Base-by-base conservation (phyloP, 2,329 filamentous ascomycete genomes). In the Apiospora arundinis region DNA sequence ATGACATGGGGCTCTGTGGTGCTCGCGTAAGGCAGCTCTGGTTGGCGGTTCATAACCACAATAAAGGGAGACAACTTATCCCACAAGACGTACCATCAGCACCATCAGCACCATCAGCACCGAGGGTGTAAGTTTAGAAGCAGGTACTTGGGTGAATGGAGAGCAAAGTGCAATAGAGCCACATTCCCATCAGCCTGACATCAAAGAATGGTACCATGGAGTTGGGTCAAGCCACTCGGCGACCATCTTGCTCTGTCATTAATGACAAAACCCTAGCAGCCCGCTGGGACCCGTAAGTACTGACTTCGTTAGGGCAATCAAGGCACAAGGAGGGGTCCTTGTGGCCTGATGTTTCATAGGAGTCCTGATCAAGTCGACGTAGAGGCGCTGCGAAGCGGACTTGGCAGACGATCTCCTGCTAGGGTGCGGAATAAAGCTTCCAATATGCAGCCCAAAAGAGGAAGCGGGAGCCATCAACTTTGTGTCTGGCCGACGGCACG, bases 211-310 rank as follows among this genome's bases (percentile, higher is more conserved):
- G 67, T 52, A 56, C 67, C 67, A 40, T 32, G 67, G 46, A 40
- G 67, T 49, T 56, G 67, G 67, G 48, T 52, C 67, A 69, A 56
- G 67, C 67, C 46, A 49, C 67, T 56, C 45, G 67, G 45, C 32
- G 67, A 44, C 46, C 46, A 25, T 25, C n/a, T 40, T 49, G n/a
- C 28, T 25, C 46, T 52, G 67, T 69, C 67, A 69, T 69, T 56
- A 52, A 46, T 46, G 68, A 70, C 37, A 70, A 65, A 65, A 32
- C 7, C 40, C 42, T 28, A 42, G 28, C 48, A 63, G 56, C 28
- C 32, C 18, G 68, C 40, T 44, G 45, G 44, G 32, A 69, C 42
- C 21, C 42, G 46, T 16, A 28, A 42, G 67, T 56, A n/a, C 32
- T 32, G 32, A 40, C 40, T 16, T 67, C 40, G 40, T 67, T 25